These are phyloP conservation scores for Xylaria sp. DNA, from an alignment of 2,329 filamentous ascomycete genomes.

Conservation along the genomic window DNA sequence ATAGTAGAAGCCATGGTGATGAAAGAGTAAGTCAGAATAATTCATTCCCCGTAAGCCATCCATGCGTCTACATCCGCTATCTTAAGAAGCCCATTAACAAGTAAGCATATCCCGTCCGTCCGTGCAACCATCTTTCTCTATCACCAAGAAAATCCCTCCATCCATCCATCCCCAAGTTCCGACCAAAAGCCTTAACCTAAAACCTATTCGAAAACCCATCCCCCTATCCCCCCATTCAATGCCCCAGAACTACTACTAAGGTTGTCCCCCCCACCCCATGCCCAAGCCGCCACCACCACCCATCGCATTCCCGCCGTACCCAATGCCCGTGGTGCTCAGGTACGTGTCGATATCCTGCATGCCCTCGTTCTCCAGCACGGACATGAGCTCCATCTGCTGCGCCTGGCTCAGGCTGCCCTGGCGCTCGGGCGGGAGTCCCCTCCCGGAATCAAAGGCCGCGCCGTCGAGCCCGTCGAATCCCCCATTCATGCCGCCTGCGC, in stretches of 20 bases:
- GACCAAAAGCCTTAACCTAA: no score
- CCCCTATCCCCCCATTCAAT: not conserved
- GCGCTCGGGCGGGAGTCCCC: conserved; percentile 57
- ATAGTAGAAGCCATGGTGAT: no score
- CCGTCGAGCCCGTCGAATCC: conserved; percentile 40
- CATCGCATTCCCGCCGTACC: conserved; percentile 5
- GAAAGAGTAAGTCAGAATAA: no score
- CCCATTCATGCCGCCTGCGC: conserved; percentile 36
- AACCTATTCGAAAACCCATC: no score
- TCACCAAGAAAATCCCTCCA: no score
- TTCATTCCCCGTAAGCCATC: no score
- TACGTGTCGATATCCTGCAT: conserved; percentile 71
- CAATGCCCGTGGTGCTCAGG: conserved; percentile 58
- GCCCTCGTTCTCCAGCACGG: conserved; percentile 77
- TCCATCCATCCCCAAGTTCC: no score
- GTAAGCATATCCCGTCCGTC: no score
- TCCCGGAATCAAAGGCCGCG: conserved; percentile 39
- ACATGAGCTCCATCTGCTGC: conserved; percentile 86
- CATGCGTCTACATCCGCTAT: no score
- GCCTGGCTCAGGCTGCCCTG: conserved; percentile 80
- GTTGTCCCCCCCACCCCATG: not conserved
- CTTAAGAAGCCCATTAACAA: no score
- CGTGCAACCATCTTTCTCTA: no score
- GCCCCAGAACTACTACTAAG: not conserved
- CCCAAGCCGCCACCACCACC: not conserved